Evolutionary conservation across 2,329 filamentous ascomycete species (phyloP), one percentile per base, ranked within the genome.

Genomic region (Geosmithia putterillii): DNA sequence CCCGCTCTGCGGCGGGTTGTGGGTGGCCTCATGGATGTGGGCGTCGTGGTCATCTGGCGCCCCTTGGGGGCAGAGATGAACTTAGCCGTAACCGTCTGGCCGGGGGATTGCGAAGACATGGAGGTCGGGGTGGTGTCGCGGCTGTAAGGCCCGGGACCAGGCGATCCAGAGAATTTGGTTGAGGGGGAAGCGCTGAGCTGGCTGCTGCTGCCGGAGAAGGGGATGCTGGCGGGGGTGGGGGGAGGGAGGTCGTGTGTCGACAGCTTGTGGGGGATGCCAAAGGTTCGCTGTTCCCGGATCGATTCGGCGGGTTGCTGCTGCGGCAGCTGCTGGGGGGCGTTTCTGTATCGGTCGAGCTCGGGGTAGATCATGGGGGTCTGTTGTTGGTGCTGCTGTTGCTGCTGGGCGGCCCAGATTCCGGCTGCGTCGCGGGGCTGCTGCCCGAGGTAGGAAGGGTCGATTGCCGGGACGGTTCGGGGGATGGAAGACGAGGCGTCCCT

Each of bases 121-220:
- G 84, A 88, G 4, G 83, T 87, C 7, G 84, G 84, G 3, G 84
- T 88, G 1, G 83, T 87, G 46, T 84, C 82, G 48, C 83, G 73
- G 55, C 83, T 88, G 59, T 86, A 88, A 5, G 77, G 65, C 2
- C 81, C 76, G 10, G 81, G 77, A 1, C 76, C 74, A 1, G 78
- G 78, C 1, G 84, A 88, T 44, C 79, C 83, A 2, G 82, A 86
- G 53, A 83, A 87, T 47, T 80, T 70, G 2, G 84, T 87, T 4
- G 83, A 88, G 34, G 83, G 82, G 46, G 82, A 87, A 3, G 70
- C 73, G 58, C 74, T 75, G 37, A 69, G 45, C 47, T 73, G 69
- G 48, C 71, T 77, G 54, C 71, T 74, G 17, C 65, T 70, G 37
- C 72, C 72, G 0, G 76, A 79, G 42, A 81, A 79, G 7, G 76